Percentiles rank a stretch among this genome's conserved stretches.
phyloP scores from a whole-genome alignment of 306 rosid species.

The Gastrolobium villosum region DNA sequence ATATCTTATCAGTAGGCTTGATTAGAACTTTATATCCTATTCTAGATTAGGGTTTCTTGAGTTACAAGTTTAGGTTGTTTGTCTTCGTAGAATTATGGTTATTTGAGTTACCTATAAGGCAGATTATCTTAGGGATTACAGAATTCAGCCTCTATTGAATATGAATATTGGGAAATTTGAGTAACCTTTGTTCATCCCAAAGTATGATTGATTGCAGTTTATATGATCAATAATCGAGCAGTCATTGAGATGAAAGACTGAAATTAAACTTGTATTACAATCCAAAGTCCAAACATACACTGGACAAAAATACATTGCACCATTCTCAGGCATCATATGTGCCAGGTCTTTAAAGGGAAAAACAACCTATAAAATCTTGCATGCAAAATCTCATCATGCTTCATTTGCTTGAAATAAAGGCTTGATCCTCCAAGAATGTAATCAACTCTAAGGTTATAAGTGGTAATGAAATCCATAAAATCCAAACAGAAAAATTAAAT shows the following conservation, averaged over 20 bases:
- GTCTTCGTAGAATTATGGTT: slow-evolving; percentile 12
- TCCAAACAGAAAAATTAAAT: slow-evolving; percentile 3
- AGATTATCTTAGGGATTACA: not conserved
- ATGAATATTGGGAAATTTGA: slow-evolving; percentile 20
- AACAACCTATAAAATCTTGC: not conserved
- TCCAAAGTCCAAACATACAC: slow-evolving; percentile 1
- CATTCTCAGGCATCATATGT: slow-evolving; percentile 21
- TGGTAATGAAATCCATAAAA: not conserved
- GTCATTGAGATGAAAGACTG: slow-evolving; percentile 16
- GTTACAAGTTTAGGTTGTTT: not conserved
- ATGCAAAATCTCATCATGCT: slow-evolving; percentile 23
- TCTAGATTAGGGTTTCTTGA: not conserved
- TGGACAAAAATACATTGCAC: slow-evolving; percentile 12
- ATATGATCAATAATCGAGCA: slow-evolving; percentile 23
- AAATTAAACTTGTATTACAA: not conserved
- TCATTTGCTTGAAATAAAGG: slow-evolving; percentile 25
- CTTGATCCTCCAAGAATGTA: slow-evolving; percentile 13
- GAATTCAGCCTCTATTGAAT: slow-evolving; percentile 11
- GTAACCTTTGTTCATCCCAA: not conserved
- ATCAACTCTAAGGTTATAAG: not conserved
- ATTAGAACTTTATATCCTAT: not conserved
- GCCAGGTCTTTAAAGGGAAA: not conserved
- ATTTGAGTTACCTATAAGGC: slow-evolving; percentile 21
- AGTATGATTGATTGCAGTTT: slow-evolving; percentile 7
- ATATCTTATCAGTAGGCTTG: not conserved